phyloP scores from a whole-genome alignment of 2,329 filamentous ascomycete genomes.

The Cordyceps cicadae region DNA sequence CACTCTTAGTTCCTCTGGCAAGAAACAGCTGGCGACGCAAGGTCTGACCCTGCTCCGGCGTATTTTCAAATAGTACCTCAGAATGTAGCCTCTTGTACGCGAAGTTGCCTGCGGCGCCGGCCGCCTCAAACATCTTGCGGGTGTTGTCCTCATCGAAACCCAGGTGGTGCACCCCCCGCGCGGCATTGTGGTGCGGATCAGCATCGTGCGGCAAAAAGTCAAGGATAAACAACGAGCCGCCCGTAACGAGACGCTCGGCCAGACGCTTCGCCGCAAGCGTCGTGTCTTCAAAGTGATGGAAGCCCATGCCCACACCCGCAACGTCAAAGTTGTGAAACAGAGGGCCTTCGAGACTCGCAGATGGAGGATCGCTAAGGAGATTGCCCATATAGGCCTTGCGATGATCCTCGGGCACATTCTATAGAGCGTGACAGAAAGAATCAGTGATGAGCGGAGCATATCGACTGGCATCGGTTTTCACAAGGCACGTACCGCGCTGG shows the following conservation, averaged over 20 bases:
- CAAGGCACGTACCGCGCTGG: conserved; percentile 36
- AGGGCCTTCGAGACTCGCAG: conserved; percentile 47
- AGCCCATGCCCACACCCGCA: conserved; percentile 52
- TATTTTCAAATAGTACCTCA: conserved; percentile 35
- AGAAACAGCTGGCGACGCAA: conserved; percentile 32
- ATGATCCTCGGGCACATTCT: conserved; percentile 42
- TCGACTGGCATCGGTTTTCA: not conserved
- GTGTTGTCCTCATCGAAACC: conserved; percentile 58
- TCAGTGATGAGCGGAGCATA: not conserved
- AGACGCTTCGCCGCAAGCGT: conserved; percentile 50
- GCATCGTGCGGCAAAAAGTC: conserved; percentile 55
- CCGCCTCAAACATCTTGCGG: conserved; percentile 51
- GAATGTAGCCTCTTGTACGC: conserved; percentile 45
- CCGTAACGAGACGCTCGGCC: conserved; percentile 52
- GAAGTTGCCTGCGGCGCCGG: conserved; percentile 51
- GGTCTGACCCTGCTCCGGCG: conserved; percentile 23
- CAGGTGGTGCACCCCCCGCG: conserved; percentile 52
- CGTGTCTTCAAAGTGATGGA: conserved; percentile 62
- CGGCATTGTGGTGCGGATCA: conserved; percentile 16
- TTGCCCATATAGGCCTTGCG: conserved; percentile 52
- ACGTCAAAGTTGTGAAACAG: conserved; percentile 64
- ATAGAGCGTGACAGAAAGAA: not conserved
- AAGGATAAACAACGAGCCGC: conserved; percentile 59
- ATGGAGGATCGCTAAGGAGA: conserved; percentile 41
- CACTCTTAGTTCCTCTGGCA: conserved; percentile 38